Base-by-base conservation (phyloP, 2,329 filamentous ascomycete species). In the Huntiella savannae region DNA sequence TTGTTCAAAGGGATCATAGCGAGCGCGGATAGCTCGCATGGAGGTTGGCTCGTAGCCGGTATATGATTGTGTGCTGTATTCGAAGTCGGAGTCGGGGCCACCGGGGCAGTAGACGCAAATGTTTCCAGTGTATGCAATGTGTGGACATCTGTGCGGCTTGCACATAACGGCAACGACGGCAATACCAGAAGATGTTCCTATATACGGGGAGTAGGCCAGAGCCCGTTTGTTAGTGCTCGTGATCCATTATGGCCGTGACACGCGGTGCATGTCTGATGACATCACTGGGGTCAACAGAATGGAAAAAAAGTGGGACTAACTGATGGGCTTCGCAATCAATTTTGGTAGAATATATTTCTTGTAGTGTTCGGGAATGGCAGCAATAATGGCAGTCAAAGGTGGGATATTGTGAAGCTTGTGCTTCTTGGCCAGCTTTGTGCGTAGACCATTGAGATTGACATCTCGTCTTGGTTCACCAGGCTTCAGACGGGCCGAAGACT, bases 101-200 rank as follows among this genome's bases (percentile, higher is more conserved):
- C 91, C 91, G 7, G 91, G 91, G 58, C 91, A 98, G 65, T 98
- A 98, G 51, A 98, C 91, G 62, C 91, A 98, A 52, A 98, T 96
- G 59, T 98, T 98, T 52, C 91, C 91, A 0, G 91, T 98, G 61
- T 95, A 98, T 8, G 91, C 84, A 55, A 98, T 98, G 59, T 98
- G 91, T 13, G 91, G 91, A 58, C 91, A 98, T 59, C 91, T 73
- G 61, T 98, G 91, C 17, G 91, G 91, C 63, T 98, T 98, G 72
- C 91, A 96, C 91, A 98, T 98, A 54, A 98, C 92, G 38, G 92
- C 91, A 40, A 98, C 91, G 6, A 98, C 91, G 2, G 91, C 91
- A 55, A 98, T 98, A 49, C 91, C 91, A 45, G 87, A 95, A 0
- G 88, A 93, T 12, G 88, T 95, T 55, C 85, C 77, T 83, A 53